Evolutionary conservation across 306 rosid species (phyloP), one percentile per base, ranked within the genome.

Genomic region (Cicer bijugum): DNA sequence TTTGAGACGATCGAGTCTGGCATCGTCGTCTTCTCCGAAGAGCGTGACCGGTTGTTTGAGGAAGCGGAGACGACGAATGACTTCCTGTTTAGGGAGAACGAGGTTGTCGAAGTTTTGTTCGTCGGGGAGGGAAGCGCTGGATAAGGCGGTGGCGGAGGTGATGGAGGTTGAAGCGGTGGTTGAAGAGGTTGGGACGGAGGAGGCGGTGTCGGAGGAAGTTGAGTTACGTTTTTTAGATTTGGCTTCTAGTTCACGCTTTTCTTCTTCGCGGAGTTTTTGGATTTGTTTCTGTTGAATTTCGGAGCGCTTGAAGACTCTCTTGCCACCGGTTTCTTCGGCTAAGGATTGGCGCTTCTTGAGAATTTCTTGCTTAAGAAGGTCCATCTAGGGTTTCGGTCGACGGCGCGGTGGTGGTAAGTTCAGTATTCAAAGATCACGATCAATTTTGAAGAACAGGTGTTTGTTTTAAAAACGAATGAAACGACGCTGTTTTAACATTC

Each of bases 31-130:
- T 51, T 95, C 99, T 17, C 97, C 99, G 55, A 95, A 95, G 7
- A 95, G 91, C 9, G 97, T 95, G 45, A 95, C 88, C 0, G 99
- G 97, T 46, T 95, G 97, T 68, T 95, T 95, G 19, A 95, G 89
- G 44, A 95, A 79, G 19, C 99, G 92, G 71, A 95, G 97, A 38
- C 99, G 91, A 3, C 99, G 96, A 6, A 95, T 77, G 11, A 95
- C 97, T 69, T 95, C 99, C 47, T 79, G 91, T 74, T 78, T 87
- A 0, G 99, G 91, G 44, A 95, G 92, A n/a, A 88, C 91, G 33
- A 95, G 88, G 72, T 67, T 89, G 76, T 91, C 97, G 81, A 93
- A 88, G 79, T 88, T 91, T 23, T 88, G 88, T 74, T 91, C 97
- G 20, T 88, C 78, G 7, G 89, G 85, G 42, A 88, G 88, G 70